Percentiles rank a stretch among this genome's conserved stretches.
These are phyloP conservation scores for Hypoxylon sp. DNA, from an alignment of 2,329 filamentous ascomycete genomes.

Conservation along the genomic window DNA sequence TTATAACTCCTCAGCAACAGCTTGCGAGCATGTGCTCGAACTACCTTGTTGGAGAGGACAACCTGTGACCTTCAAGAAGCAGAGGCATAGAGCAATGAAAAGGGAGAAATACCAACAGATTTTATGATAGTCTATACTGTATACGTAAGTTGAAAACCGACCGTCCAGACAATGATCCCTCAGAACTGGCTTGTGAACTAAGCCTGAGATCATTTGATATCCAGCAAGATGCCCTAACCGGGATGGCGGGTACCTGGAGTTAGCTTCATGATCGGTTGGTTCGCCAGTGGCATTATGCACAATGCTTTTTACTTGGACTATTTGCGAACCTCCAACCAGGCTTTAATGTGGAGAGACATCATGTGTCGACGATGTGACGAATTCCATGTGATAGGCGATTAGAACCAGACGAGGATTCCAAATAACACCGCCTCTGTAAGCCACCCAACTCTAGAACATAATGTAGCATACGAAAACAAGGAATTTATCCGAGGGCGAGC, in stretches of 20 bases:
- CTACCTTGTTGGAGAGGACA: conserved; percentile 40
- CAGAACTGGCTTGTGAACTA: conserved; percentile 32
- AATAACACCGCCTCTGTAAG: conserved; percentile 31
- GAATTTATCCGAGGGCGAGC: conserved; percentile 6
- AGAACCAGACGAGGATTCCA: conserved; percentile 15
- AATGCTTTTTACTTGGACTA: conserved; percentile 14
- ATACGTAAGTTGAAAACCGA: conserved; percentile 42
- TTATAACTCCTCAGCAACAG: conserved; percentile 16
- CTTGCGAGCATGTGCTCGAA: conserved; percentile 45
- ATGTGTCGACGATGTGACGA: conserved; percentile 43
- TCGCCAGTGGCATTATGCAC: conserved; percentile 8
- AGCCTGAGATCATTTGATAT: conserved; percentile 42
- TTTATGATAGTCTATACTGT: conserved; percentile 22
- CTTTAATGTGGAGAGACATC: conserved; percentile 31
- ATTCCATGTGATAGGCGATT: conserved; percentile 43
- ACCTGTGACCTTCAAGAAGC: conserved; percentile 41
- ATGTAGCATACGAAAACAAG: conserved; percentile 11
- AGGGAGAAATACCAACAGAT: conserved; percentile 27
- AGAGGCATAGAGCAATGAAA: conserved; percentile 22
- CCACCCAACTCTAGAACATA: conserved; percentile 11
- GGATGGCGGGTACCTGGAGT: conserved; percentile 27
- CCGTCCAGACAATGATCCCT: conserved; percentile 29
- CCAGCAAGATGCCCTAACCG: conserved; percentile 13
- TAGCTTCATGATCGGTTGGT: conserved; percentile 30
- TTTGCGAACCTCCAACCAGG: conserved; percentile 14